Percentiles rank a stretch among this genome's conserved stretches.
phyloP scores from a whole-genome alignment of 2,329 filamentous ascomycete genomes.

The Diaporthe vaccinii region DNA sequence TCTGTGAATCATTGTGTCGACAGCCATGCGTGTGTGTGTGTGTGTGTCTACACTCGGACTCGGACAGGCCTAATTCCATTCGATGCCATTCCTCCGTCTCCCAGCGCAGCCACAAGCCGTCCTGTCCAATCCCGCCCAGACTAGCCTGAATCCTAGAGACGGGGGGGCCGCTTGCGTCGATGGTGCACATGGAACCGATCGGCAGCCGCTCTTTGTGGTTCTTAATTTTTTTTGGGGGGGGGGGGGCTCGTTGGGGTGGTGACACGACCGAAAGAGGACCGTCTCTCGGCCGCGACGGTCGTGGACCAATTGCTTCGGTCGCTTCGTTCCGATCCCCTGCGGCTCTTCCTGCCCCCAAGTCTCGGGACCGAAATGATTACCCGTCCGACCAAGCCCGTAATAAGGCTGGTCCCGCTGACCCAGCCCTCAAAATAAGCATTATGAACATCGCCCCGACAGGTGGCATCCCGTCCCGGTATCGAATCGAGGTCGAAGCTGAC shows the following conservation, averaged over 20 bases:
- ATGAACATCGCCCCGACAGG: background rate
- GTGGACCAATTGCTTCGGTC: slow-evolving; percentile 5
- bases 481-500: background rate
- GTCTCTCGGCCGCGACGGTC: background rate
- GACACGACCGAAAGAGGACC: background rate
- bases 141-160: background rate
- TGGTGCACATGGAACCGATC: background rate
- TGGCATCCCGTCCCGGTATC: background rate
- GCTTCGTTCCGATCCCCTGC: slow-evolving; percentile 3
- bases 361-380: slow-evolving; percentile 25
- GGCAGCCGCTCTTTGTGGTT: background rate
- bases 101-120: background rate
- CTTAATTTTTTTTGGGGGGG: background rate
- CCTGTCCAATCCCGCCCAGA: background rate
- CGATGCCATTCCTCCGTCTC: slow-evolving; percentile 8
- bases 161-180: slow-evolving; percentile 10
- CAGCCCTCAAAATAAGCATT: background rate
- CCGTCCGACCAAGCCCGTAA: slow-evolving; percentile 2
- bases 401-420: slow-evolving; percentile 7
- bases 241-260: background rate
- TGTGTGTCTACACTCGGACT: slow-evolving; percentile 1
- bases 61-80: slow-evolving; percentile 14
- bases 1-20: slow-evolving; percentile 2
- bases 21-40: background rate
- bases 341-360: background rate